Evolutionary conservation across 176 grass and related monocot species (phyloP).

Genomic region (Raddia distichophylla): DNA sequence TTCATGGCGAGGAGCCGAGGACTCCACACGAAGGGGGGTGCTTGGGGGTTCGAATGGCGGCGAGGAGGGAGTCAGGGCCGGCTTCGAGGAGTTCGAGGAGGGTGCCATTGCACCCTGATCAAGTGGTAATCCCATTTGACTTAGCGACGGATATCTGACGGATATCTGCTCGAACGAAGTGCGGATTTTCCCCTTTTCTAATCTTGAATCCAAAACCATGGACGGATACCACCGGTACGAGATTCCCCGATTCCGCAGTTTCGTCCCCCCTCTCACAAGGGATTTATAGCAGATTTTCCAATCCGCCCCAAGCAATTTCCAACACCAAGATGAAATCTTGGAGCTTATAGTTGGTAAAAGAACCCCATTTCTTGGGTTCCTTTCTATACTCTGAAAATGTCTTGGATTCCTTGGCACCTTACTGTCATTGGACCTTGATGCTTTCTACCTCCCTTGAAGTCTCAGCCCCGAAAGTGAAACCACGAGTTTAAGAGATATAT

Average conservation of each 20-base stretch:
- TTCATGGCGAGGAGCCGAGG: not conserved
- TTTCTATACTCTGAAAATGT: not conserved
- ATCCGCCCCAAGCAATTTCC: not conserved
- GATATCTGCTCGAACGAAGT: not conserved
- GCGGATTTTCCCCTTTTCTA: not conserved
- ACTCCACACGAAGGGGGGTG: too few relatives aligned
- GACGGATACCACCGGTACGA: not conserved
- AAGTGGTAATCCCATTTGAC: not conserved
- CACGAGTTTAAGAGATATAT: not conserved
- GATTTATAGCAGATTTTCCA: not conserved
- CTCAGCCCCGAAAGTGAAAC: slow-evolving; percentile 24
- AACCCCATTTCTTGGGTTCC: not conserved
- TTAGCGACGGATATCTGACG: not conserved
- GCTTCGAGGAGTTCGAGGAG: not conserved
- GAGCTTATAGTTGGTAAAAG: not conserved
- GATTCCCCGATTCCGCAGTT: not conserved
- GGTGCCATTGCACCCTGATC: not conserved
- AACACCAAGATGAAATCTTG: not conserved
- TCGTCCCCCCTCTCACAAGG: not conserved
- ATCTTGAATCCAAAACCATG: not conserved
- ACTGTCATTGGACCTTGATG: not conserved
- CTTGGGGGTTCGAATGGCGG: too few relatives aligned
- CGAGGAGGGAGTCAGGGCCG: not conserved
- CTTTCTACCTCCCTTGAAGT: slow-evolving; percentile 14
- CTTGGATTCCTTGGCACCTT: not conserved